Base-by-base conservation (phyloP, 2,329 filamentous ascomycete genomes). In the Colletotrichum costaricense region DNA sequence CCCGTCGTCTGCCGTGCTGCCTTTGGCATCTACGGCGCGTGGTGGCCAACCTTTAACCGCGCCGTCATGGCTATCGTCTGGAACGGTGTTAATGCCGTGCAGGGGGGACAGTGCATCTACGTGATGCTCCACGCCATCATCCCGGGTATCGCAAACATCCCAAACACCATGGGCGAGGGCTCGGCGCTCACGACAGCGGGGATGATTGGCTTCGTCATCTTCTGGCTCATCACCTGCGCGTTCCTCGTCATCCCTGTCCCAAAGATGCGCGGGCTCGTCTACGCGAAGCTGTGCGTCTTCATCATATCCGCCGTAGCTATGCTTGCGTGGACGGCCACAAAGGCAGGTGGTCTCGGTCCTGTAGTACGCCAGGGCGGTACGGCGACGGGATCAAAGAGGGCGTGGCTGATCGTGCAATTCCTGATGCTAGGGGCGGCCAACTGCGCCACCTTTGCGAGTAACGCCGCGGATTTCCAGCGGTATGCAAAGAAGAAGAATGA, bases 281-380 rank as follows among this genome's bases (percentile, higher is more conserved):
- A 76, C 54, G 75, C 60, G 42, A 77, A 76, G 76, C 77, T 86
- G 4, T 76, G 77, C 5, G 81, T 85, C 35, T 85, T 82, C 71
- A 73, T 82, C 52, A 74, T 80, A 30, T 82, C 80, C 6, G 81
- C 82, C 4, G 76, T 84, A 30, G 81, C 82, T 2, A 84, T 85
- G 82, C 75, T 81, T 4, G 77, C 69, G 8, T 85, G 84, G 83
- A 90, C 94, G 1, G 88, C 97, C n/a, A 91, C 94, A 38, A 90
- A 93, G 33, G 95, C 95, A 33, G 90, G 95, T 56, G 95, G 95
- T 1, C 88, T 95, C 69, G 72, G 79, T 63, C 63, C 78, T 12
- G 76, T 82, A 42, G 88, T 98, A n/a, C 87, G 91, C 68, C 93
- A 96, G 80, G 84, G 88, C 0, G 88, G 89, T 57, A 90, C 85